Base-by-base conservation (phyloP, 129 eudicot species). In the Helianthus tuberosus region DNA sequence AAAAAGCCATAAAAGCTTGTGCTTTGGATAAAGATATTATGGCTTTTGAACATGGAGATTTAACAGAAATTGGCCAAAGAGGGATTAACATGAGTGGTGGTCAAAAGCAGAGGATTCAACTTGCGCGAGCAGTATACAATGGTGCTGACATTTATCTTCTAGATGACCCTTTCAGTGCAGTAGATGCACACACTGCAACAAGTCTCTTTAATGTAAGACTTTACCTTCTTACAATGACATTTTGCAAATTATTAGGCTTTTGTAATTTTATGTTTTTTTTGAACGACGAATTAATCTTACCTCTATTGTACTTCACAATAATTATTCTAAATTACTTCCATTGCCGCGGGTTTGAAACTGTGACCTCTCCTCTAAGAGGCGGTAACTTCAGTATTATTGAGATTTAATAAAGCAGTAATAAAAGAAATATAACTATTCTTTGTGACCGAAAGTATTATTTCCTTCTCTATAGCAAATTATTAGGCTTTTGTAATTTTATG, bases 111-210 rank as follows among this genome's bases (percentile, higher is more conserved):
- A 85, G 98, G 75, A 82, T 92, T 80, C 98, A 92, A 76, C 89
- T 92, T 16, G 91, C 90, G 13, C 89, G 98, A 60, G 94, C 92
- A 8, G 92, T 92, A 15, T 92, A 92, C 57, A 80, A 84, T 59
- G 95, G 89, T 80, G 89, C 96, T 50, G 96, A 89, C 62, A 89
- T 89, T 0, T 87, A 89, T 86, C 90, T 89, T 74, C 89, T 92
- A 52, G 98, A 92, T 67, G 98, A 92, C 57, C 96, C 96, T 11
- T 92, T 92, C 67, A 89, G 98, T 77, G 96, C 95, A 13, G 98
- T 92, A 12, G 92, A 87, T 87, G 95, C 98, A 79, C 98, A 92
- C 72, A 92, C 98, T 6, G 92, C 90, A 11, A 82, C 96, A 66
- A 69, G 78, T 68, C 93, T 92, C 46, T 89, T 92, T 69, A 87